These are phyloP conservation scores for Aschersonia sp. DNA, from an alignment of 2,329 filamentous ascomycete genomes.

Conservation along the genomic window DNA sequence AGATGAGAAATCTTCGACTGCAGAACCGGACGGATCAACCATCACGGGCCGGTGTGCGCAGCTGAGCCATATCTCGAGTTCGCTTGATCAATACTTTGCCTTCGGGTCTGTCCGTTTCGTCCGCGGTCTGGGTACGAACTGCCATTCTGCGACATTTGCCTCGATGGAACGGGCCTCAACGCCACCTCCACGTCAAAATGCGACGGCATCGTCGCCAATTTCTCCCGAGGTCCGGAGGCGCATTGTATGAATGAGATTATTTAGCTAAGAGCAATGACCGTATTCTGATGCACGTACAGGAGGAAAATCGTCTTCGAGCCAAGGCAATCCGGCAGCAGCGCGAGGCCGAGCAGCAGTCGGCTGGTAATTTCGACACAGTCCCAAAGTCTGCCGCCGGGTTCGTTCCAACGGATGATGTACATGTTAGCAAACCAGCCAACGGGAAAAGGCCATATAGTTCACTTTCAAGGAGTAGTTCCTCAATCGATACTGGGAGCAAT, in stretches of 20 bases:
- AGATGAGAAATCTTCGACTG: no score
- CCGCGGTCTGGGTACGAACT: not conserved
- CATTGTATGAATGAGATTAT: not conserved
- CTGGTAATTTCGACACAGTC: conserved; percentile 24
- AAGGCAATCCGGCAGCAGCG: conserved; percentile 71
- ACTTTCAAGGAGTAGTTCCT: conserved; percentile 30
- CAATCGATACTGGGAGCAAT: conserved; percentile 37
- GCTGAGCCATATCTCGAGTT: no score
- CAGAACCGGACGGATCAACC: no score
- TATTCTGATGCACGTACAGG: conserved; percentile 30
- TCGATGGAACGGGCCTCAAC: not conserved
- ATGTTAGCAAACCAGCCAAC: conserved; percentile 27
- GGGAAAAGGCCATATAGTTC: conserved; percentile 57
- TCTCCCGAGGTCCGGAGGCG: not conserved
- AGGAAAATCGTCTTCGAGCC: conserved; percentile 74
- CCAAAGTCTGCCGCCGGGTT: conserved; percentile 51
- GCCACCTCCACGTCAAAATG: not conserved
- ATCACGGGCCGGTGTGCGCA: no score
- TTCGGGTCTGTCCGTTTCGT: no score
- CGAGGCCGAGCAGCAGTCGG: conserved; percentile 44
- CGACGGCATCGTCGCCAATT: not conserved
- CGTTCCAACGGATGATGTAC: conserved; percentile 51
- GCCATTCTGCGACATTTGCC: not conserved
- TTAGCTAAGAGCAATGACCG: not conserved
- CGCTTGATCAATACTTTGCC: no score